phyloP scores from a whole-genome alignment of 176 grass and related monocot species.

The Elaeis guineensis region DNA sequence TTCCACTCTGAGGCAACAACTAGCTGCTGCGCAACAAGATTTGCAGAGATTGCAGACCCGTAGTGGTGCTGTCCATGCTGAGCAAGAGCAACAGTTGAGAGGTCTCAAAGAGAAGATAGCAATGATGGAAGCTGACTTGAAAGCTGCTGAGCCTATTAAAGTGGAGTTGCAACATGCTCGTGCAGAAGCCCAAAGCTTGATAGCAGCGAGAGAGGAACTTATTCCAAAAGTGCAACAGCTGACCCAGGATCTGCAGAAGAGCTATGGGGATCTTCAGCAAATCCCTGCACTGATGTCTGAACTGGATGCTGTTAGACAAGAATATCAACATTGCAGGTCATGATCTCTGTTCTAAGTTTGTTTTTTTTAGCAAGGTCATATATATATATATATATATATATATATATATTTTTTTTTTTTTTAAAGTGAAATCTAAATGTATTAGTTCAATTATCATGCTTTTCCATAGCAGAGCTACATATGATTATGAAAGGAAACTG shows the following conservation, averaged over 20 bases:
- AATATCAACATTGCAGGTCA: slow-evolving; percentile 77
- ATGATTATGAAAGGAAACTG: slow-evolving; percentile 88
- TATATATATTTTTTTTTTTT: too few species aligned
- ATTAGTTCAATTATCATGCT: slow-evolving; percentile 2
- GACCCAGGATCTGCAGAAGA: slow-evolving; percentile 78
- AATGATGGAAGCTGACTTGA: slow-evolving; percentile 83
- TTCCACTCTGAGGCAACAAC: slow-evolving; percentile 55
- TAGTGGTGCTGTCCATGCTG: slow-evolving; percentile 31
- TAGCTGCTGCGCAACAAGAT: slow-evolving; percentile 66
- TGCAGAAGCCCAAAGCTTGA: slow-evolving; percentile 51
- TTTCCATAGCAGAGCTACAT: slow-evolving; percentile 44
- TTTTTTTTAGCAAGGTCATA: slow-evolving; percentile 12
- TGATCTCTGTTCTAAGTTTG: neutral
- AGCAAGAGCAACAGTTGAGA: slow-evolving; percentile 67
- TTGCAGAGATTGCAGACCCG: slow-evolving; percentile 61
- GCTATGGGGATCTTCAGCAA: slow-evolving; percentile 66
- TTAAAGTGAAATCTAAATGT: neutral
- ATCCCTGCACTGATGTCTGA: slow-evolving; percentile 47
- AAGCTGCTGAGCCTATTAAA: slow-evolving; percentile 46
- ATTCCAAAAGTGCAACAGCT: slow-evolving; percentile 46
- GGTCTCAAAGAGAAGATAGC: slow-evolving; percentile 48
- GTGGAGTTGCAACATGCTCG: slow-evolving; percentile 70
- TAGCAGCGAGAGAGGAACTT: slow-evolving; percentile 49
- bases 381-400: too few species aligned
- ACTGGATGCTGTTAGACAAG: slow-evolving; percentile 51